A percentile compares a stretch with the other conserved stretches of the same genome.
Conservation (phyloP, 2,329 filamentous ascomycete species). For the Apiospora rasikravindrae region DNA sequence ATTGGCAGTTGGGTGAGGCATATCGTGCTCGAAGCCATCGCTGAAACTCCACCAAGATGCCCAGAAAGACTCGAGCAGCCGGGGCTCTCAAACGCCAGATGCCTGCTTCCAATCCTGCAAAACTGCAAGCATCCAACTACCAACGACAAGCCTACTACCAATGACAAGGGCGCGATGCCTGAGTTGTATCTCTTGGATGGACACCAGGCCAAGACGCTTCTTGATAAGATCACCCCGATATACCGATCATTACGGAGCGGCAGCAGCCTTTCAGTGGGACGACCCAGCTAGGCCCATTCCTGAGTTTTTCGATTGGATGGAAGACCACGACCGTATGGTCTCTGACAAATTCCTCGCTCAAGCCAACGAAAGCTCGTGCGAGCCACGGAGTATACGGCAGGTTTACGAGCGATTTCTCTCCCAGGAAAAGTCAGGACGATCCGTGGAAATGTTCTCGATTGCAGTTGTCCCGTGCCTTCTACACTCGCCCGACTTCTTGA, state of each 20-base stretch:
- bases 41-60: slow-evolving; percentile 5
- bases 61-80: slow-evolving; percentile 12
- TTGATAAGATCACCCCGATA: slow-evolving; percentile 19
- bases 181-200: slow-evolving; percentile 19
- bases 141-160: background rate
- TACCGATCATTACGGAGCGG: slow-evolving; percentile 20
- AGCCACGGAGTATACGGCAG: slow-evolving; percentile 17
- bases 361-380: slow-evolving; percentile 17
- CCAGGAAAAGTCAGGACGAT: slow-evolving; percentile 5
- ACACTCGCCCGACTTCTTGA: slow-evolving; percentile 19
- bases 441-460: slow-evolving; percentile 21
- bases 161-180: background rate
- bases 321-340: slow-evolving; percentile 19
- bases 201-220: slow-evolving; percentile 18
- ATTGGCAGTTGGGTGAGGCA: slow-evolving; percentile 9
- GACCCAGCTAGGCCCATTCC: slow-evolving; percentile 10
- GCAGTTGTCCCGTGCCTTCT: slow-evolving; percentile 19
- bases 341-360: slow-evolving; percentile 19
- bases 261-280: slow-evolving; percentile 19
- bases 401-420: slow-evolving; percentile 20
- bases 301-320: slow-evolving; percentile 21
- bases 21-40: slow-evolving; percentile 18
- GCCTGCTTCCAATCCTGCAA: slow-evolving; percentile 18
- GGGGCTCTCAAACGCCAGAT: slow-evolving; percentile 20
- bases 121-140: slow-evolving; percentile 11